phyloP scores from a whole-genome alignment of 2,329 filamentous ascomycete species.

The Alternaria triticina region DNA sequence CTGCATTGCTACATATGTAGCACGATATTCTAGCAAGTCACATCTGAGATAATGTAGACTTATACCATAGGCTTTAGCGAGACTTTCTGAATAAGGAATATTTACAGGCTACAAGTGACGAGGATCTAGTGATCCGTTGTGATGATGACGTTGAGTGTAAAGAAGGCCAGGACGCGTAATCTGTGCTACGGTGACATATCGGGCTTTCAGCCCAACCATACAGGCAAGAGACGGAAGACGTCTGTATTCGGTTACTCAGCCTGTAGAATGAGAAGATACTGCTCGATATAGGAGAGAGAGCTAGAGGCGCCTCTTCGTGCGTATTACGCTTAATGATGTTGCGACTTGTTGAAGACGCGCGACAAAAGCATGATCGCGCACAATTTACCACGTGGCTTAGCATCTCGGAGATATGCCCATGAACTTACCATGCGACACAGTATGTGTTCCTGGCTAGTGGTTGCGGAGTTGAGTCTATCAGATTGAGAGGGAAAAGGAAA shows the following conservation, averaged over 20 bases:
- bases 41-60: not conserved
- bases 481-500: not conserved
- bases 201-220: not conserved
- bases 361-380: not conserved
- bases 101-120: not conserved
- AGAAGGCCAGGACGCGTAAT: not conserved
- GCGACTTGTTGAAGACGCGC: not conserved
- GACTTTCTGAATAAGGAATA: not conserved
- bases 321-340: not conserved
- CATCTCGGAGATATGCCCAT: not conserved
- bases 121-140: not conserved
- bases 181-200: not conserved
- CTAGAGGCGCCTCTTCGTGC: not conserved
- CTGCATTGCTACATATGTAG: not conserved
- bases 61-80: not conserved
- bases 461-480: not conserved
- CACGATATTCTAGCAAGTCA: not conserved
- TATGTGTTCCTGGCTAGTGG: not conserved
- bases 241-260: not conserved
- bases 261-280: not conserved
- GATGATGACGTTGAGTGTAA: not conserved
- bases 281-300: not conserved
- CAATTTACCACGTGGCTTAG: not conserved
- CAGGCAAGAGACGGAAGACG: not conserved
- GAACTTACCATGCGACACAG: not conserved